phyloP scores from a whole-genome alignment of 1,284 basidiomycete genomes.

The Tausonia pullulans region DNA sequence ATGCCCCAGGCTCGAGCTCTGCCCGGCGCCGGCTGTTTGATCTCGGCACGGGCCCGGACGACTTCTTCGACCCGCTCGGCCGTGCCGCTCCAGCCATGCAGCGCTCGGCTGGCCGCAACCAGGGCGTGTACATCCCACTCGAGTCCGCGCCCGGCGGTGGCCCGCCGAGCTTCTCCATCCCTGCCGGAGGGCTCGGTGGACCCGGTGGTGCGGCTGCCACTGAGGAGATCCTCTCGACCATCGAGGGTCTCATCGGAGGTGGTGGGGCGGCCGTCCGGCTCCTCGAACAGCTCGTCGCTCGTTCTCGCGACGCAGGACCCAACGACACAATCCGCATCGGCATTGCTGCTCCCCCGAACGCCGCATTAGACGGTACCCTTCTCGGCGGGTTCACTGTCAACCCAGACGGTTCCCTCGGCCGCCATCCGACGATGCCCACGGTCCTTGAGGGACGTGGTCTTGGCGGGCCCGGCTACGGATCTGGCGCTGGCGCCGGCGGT shows the following conservation, averaged over 20 bases:
- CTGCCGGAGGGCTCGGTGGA: neutral
- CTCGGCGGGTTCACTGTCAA: slow-evolving; percentile 7
- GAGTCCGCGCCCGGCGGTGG: neutral
- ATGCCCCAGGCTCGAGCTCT: no score
- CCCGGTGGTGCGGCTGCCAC: neutral
- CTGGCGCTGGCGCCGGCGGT: no score
- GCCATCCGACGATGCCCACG: slow-evolving; percentile 16
- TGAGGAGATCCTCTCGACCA: slow-evolving; percentile 17
- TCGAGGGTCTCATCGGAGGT: slow-evolving; percentile 18
- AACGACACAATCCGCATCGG: slow-evolving; percentile 15
- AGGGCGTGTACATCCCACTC: no score
- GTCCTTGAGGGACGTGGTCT: slow-evolving; percentile 25
- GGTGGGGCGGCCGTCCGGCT: slow-evolving; percentile 20
- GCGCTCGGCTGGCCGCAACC: no score
- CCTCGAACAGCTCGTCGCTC: slow-evolving; percentile 19
- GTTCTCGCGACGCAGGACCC: slow-evolving; percentile 15
- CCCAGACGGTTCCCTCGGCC: slow-evolving; percentile 18
- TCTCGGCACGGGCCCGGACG: no score
- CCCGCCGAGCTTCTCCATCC: neutral
- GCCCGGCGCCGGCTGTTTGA: no score
- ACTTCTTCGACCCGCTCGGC: no score
- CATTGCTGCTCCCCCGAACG: neutral
- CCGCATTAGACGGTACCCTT: neutral
- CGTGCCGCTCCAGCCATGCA: no score
- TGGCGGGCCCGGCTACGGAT: slow-evolving; percentile 45